phyloP scores from a whole-genome alignment of 352 stramenopile genomes.

The Phytophthora brassicae region DNA sequence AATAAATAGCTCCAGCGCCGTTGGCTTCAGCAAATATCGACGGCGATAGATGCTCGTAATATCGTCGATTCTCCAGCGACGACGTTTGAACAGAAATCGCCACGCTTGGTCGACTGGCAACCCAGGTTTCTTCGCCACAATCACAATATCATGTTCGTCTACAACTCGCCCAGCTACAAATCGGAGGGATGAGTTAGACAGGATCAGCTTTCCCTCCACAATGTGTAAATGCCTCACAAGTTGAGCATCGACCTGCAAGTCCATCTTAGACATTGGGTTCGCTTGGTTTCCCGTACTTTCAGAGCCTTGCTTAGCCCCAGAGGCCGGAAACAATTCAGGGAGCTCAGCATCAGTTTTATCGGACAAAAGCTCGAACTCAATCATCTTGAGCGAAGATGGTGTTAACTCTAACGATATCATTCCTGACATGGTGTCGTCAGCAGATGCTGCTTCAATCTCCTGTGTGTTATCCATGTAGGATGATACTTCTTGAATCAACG shows the following conservation, averaged over 20 bases:
- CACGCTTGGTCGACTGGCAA: conserved; percentile 43
- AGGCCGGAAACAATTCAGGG: conserved; percentile 27
- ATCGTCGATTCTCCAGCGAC: conserved; percentile 72
- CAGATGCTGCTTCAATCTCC: background rate
- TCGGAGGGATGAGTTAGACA: conserved; percentile 54
- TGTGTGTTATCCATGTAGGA: conserved; percentile 48
- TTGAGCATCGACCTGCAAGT: conserved; percentile 58
- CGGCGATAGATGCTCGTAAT: conserved; percentile 67
- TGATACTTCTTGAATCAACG: conserved; percentile 61
- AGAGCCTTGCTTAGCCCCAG: conserved; percentile 6
- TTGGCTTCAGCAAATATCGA: conserved; percentile 82
- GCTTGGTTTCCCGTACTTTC: conserved; percentile 15
- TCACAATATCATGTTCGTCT: conserved; percentile 68
- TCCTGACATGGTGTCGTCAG: conserved; percentile 9
- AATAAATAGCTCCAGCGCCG: conserved; percentile 81
- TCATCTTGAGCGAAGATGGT: conserved; percentile 32
- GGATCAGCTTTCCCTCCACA: conserved; percentile 58
- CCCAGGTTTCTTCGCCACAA: conserved; percentile 57
- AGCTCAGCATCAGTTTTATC: conserved; percentile 10
- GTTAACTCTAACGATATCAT: conserved; percentile 23
- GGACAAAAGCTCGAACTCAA: conserved; percentile 23
- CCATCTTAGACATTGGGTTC: conserved; percentile 22
- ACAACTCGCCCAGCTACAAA: conserved; percentile 72
- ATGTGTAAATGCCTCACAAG: conserved; percentile 79
- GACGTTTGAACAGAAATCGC: conserved; percentile 76